These are phyloP conservation scores for Erythrobasidium hasegawianum DNA, from an alignment of 1,284 basidiomycete genomes.

Conservation along the genomic window DNA sequence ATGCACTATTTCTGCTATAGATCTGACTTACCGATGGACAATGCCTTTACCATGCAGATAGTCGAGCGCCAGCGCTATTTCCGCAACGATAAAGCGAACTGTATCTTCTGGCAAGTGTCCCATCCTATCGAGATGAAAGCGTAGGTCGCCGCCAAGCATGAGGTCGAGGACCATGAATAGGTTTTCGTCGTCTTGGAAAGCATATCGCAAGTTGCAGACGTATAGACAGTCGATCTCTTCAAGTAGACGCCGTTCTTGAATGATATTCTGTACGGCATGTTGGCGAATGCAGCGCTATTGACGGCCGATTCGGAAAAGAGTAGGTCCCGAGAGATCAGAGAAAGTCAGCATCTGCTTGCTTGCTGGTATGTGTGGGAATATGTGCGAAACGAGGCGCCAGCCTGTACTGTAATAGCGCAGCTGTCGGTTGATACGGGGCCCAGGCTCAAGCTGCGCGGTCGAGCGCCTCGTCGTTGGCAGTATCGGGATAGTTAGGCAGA, in stretches of 20 bases:
- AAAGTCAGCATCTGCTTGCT: too few relatives aligned
- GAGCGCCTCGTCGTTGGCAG: background rate
- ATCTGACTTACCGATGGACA: conserved; percentile 81
- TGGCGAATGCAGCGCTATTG: conserved; percentile 79
- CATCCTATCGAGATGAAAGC: conserved; percentile 84
- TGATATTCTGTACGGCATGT: conserved; percentile 94
- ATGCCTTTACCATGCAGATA: conserved; percentile 89
- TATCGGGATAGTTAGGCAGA: too few relatives aligned
- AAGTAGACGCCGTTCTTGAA: conserved; percentile 84
- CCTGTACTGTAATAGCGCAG: too few relatives aligned
- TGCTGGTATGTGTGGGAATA: too few relatives aligned
- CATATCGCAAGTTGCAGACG: conserved; percentile 89
- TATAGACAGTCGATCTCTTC: conserved; percentile 97
- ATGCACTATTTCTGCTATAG: too few relatives aligned
- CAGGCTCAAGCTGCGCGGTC: background rate
- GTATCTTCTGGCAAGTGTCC: conserved; percentile 71
- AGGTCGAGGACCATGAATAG: conserved; percentile 96
- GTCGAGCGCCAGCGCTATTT: conserved; percentile 75
- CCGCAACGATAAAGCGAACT: conserved; percentile 85
- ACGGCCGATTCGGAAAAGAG: too few relatives aligned
- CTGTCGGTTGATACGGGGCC: background rate
- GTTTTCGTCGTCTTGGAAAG: conserved; percentile 96
- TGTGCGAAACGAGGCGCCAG: too few relatives aligned
- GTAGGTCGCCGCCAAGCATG: conserved; percentile 90
- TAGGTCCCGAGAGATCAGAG: too few relatives aligned